A percentile compares a stretch with the other conserved stretches of the same genome.
phyloP scores from a whole-genome alignment of 129 eudicot genomes.

The Artemisia annua region DNA sequence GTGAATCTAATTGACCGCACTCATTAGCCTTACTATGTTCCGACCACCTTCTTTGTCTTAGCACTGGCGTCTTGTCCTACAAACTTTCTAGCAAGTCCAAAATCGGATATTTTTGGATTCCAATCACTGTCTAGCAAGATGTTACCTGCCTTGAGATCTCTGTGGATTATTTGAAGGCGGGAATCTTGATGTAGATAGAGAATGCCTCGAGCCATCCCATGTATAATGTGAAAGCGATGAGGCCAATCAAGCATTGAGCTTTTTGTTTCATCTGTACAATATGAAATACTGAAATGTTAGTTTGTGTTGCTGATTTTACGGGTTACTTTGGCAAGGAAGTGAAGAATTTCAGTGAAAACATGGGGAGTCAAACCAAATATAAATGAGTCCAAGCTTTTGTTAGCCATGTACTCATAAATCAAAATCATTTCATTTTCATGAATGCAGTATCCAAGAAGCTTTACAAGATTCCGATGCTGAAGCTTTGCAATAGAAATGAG shows the following conservation, averaged over 20 bases:
- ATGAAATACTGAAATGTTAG: not conserved
- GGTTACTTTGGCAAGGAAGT: not conserved
- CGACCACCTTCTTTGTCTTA: conserved; percentile 29
- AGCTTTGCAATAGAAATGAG: conserved; percentile 18
- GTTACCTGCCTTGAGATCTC: conserved; percentile 27
- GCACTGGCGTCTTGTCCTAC: conserved; percentile 12
- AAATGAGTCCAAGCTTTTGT: conserved; percentile 34
- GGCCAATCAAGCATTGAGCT: conserved; percentile 24
- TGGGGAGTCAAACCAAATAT: conserved; percentile 22
- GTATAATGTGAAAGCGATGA: conserved; percentile 24
- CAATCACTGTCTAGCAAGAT: conserved; percentile 19
- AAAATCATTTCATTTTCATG: conserved; percentile 30
- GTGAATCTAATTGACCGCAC: no score
- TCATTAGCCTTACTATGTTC: conserved; percentile 22
- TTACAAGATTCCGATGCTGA: conserved; percentile 34
- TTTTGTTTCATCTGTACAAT: conserved; percentile 20
- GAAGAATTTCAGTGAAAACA: not conserved
- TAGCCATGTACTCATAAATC: conserved; percentile 37
- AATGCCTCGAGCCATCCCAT: conserved; percentile 30
- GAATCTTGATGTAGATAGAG: conserved; percentile 30
- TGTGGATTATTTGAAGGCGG: conserved; percentile 26
- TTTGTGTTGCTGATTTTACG: not conserved
- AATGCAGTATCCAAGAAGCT: conserved; percentile 36
- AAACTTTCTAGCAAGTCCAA: conserved; percentile 33
- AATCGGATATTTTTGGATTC: conserved; percentile 28